Base-by-base conservation (phyloP, 225 moss, liverwort and hornwort genomes). In the Sphagnum contortum region DNA sequence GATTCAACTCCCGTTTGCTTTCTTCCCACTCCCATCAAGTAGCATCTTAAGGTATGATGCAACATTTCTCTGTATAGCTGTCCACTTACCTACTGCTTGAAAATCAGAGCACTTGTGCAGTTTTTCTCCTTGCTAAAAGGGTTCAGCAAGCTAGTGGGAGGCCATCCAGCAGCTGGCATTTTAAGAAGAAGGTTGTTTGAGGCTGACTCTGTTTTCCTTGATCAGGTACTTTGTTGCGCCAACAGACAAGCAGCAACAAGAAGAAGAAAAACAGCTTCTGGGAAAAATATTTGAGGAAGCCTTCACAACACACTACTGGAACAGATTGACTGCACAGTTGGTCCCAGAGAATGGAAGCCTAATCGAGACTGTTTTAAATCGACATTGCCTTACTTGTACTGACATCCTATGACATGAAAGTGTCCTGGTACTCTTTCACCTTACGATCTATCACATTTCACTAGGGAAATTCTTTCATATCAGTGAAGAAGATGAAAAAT, bases 151-250 rank as follows among this genome's bases (percentile, higher is more conserved):
- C 29, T 29, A 29, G 29, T 29, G 29, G 29, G 29, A 29, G 29
- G 29, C 29, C 29, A 29, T 29, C 0, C 29, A 29, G 29, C 29
- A 29, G 29, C 29, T 29, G 29, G 29, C 29, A 29, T 29, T 29
- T 29, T 29, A 29, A 29, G 29, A 29, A 29, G 29, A 29, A 29
- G 29, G 29, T 29, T 29, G 29, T 29, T 29, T 29, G 29, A 29
- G 29, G 29, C 29, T 29, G 29, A 29, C 29, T 29, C 1, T 29
- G 29, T 29, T 29, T 29, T 29, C 29, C 46, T 8, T n/a, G 29
- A 73, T 67, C 87, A 96, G 96, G 55, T 91, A 89, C 75, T 93
- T 98, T 66, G 66, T 51, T 68, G 79, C 80, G 64, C 89, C 96
- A 1, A 79, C 77, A 53, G 80, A 76, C 52, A 73, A 73, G 56